These are phyloP conservation scores for Cornus florida DNA, from an alignment of 148 eudicot genomes.

Conservation along the genomic window DNA sequence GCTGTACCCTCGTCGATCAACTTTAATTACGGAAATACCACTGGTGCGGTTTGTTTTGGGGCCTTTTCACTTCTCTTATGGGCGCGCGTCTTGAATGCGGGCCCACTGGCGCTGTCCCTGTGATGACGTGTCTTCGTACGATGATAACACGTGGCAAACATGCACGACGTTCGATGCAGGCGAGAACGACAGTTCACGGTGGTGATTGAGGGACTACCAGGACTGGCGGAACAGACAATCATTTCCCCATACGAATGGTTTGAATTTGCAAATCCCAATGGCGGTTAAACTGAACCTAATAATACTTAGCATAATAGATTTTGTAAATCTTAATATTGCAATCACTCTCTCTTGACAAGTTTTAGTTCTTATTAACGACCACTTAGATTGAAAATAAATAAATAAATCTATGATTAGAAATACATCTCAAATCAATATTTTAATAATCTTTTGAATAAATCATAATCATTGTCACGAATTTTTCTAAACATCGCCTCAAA, in stretches of 20 bases:
- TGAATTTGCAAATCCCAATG: too few relatives aligned
- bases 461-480: too few relatives aligned
- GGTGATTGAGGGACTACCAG: neutral
- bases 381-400: too few relatives aligned
- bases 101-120: neutral
- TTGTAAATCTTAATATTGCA: too few relatives aligned
- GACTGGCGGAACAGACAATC: neutral
- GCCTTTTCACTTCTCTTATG: constrained; percentile 5
- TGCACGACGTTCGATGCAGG: constrained; percentile 5
- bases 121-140: neutral
- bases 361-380: too few relatives aligned
- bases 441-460: too few relatives aligned
- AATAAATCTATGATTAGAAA: too few relatives aligned
- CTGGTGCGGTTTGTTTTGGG: neutral
- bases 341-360: too few relatives aligned
- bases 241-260: neutral
- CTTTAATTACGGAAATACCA: constrained; percentile 28
- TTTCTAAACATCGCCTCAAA: too few relatives aligned
- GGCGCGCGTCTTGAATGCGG: constrained; percentile 25
- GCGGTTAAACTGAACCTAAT: too few relatives aligned
- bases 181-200: neutral
- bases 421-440: too few relatives aligned
- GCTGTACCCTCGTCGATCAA: constrained; percentile 17
- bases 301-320: too few relatives aligned
- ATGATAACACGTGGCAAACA: constrained; percentile 1